These are phyloP conservation scores for Colletotrichum siamense DNA, from an alignment of 2,329 filamentous ascomycete genomes.

Conservation along the genomic window DNA sequence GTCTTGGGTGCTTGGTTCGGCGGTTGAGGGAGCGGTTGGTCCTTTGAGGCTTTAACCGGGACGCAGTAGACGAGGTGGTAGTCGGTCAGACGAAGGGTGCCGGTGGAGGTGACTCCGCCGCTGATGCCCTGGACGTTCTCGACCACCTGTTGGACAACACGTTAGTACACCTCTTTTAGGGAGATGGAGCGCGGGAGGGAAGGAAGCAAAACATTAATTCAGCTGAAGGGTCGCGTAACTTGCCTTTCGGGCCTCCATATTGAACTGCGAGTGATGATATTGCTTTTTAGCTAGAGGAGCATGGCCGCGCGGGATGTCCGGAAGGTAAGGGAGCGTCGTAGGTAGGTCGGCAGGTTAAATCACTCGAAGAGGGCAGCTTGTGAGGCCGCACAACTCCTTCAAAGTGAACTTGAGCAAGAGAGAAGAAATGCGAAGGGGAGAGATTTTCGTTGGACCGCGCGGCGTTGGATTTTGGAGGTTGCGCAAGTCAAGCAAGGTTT, in stretches of 20 bases:
- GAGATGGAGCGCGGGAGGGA: background rate
- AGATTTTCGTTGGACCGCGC: background rate
- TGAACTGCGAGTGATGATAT: conserved; percentile 15
- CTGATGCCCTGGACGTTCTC: conserved; percentile 68
- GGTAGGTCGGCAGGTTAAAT: background rate
- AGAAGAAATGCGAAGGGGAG: background rate
- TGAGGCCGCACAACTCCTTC: conserved; percentile 1
- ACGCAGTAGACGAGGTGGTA: conserved; percentile 65
- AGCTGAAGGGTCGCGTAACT: background rate
- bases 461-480: background rate
- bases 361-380: conserved; percentile 13
- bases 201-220: background rate
- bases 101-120: conserved; percentile 60
- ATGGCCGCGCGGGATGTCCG: conserved; percentile 14
- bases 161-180: conserved; percentile 23
- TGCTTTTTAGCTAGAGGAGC: conserved; percentile 18
- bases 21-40: conserved; percentile 8
- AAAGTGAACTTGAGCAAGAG: background rate
- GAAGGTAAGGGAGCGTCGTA: background rate
- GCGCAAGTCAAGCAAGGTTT: background rate
- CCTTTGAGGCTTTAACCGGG: conserved; percentile 38
- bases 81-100: conserved; percentile 65
- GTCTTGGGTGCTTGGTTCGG: conserved; percentile 32
- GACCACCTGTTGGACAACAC: conserved; percentile 40
- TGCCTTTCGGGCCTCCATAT: conserved; percentile 50